Evolutionary conservation across 2,329 filamentous ascomycete genomes (phyloP), one percentile per base, ranked within the genome.

Genomic region (Domatiomyces catenatus): DNA sequence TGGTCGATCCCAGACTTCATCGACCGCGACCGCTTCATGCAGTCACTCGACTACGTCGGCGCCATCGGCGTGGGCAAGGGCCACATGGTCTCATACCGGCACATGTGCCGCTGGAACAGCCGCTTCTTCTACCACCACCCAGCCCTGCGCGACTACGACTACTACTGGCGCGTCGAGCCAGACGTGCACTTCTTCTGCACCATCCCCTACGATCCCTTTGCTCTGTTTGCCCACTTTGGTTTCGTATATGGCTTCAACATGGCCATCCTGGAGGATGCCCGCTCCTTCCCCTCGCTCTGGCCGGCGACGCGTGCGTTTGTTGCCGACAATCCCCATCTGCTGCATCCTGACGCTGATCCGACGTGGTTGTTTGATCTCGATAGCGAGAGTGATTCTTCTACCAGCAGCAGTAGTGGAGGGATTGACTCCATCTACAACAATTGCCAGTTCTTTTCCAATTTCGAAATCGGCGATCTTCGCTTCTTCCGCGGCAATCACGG

Each of bases 121-220:
- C 64, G 66, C 3, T 66, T 66, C 54, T 69, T 69, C 59, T 67
- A 67, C 57, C 58, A 61, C 17, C 65, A 55, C 66, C 72, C 56
- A 58, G 64, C 57, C 59, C 67, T 57, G 63, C 65, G 36, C 56
- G 56, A 69, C 20, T 79, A 76, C 55, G 71, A 78, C 50, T 81
- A 72, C 70, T 80, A 77, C 61, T 79, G 76, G 76, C 71, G 73
- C 55, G 71, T 81, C 8, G 75, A 80, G 57, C 76, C 77, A 46
- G 75, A 76, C 50, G 77, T 79, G 5, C 69, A 75, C 44, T 76
- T 77, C 56, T 71, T 69, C 51, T 76, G 75, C 53, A 66, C 76
- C 49, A 63, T 68, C 43, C 56, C 61, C 26, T 68, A 68, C 58
- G 66, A 69, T 53, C 62, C 64, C 12, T 69, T 69, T 55, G 55